Conservation (phyloP, 176 grass and related monocot genomes). For the Avena atlantica region DNA sequence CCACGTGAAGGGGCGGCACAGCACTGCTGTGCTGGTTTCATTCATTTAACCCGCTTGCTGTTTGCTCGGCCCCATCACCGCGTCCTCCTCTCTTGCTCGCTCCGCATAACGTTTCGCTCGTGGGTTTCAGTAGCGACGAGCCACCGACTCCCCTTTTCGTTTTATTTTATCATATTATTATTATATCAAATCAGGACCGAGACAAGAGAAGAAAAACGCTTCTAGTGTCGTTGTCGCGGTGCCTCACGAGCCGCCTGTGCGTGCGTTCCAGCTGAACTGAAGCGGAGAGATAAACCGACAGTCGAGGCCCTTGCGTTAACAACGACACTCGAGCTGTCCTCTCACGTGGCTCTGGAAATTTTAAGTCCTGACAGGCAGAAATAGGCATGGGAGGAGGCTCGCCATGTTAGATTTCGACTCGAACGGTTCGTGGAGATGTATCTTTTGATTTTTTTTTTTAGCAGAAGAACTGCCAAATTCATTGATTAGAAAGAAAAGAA, state of each 20-base stretch:
- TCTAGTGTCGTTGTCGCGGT: constrained; percentile 36
- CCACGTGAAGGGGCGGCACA: constrained; percentile 47
- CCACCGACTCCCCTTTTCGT: constrained; percentile 39
- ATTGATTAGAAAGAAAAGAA: too few relatives aligned
- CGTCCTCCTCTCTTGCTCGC: not conserved
- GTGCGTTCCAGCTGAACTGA: constrained; percentile 3
- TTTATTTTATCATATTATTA: too few relatives aligned
- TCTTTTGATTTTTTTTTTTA: too few relatives aligned
- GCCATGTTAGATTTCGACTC: too few relatives aligned
- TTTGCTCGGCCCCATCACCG: not conserved
- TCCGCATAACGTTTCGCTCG: constrained; percentile 35
- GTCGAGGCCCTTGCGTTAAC: constrained; percentile 16
- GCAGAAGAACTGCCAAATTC: too few relatives aligned
- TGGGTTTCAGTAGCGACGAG: constrained; percentile 34
- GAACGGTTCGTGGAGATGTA: too few relatives aligned
- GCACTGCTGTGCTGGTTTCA: too few relatives aligned
- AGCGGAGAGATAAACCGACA: constrained; percentile 46
- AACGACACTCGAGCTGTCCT: constrained; percentile 47
- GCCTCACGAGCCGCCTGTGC: constrained; percentile 54
- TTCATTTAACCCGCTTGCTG: constrained; percentile 17
- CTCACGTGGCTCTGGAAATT: constrained; percentile 9
- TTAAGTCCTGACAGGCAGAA: not conserved
- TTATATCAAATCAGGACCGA: not conserved
- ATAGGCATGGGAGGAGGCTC: too few relatives aligned
- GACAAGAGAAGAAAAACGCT: constrained; percentile 6